Evolutionary conservation across 192 early-diverging fungal species (phyloP), one percentile per base, ranked within the genome.

Genomic region (Phlyctochytrium planicorne): DNA sequence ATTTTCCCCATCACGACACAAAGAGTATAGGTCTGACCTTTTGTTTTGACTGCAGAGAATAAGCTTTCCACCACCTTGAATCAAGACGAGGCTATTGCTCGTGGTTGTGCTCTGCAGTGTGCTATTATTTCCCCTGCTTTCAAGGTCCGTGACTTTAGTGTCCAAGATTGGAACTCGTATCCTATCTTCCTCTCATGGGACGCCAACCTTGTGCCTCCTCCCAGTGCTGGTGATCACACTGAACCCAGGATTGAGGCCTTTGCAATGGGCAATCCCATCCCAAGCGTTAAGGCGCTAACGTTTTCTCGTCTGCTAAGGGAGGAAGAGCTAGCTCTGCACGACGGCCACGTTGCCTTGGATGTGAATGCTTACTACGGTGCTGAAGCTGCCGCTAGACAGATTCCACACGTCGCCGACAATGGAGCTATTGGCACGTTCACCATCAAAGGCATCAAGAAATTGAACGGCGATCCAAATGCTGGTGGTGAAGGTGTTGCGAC

Each of bases 21-120:
- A 14, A n/a, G n/a, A 50, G 10, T 10, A 17, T 25, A 25, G 20
- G 64, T 31, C 10, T 33, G 14, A 68, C 37, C 25, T 3, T n/a
- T 34, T 62, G 12, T 14, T 34, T 10, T 62, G n/a, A 6, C 10
- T 50, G 40, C 47, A 71, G 53, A 64, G 30, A 68, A 74, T 59
- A 82, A 94, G 62, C 80, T 95, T 17, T 90, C 90, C 59, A 91
- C 88, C 67, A 94, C 93, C 72, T 83, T 97, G 66, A 97, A 97
- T 85, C 92, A 94, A 76, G 95, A 97, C 71, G 95, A 97, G 82
- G 94, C 94, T 37, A 87, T 94, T 72, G 89, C 95, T 24, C 91
- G 95, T 72, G 95, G 95, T 72, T 91, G 91, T 66, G 95, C 94
- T 36, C 83, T 97, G 47, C 90, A 93, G 83, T 97, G 95, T 80